Base-by-base conservation (phyloP, 371 early-diverging fungal species). In the Funneliformis caledonium region DNA sequence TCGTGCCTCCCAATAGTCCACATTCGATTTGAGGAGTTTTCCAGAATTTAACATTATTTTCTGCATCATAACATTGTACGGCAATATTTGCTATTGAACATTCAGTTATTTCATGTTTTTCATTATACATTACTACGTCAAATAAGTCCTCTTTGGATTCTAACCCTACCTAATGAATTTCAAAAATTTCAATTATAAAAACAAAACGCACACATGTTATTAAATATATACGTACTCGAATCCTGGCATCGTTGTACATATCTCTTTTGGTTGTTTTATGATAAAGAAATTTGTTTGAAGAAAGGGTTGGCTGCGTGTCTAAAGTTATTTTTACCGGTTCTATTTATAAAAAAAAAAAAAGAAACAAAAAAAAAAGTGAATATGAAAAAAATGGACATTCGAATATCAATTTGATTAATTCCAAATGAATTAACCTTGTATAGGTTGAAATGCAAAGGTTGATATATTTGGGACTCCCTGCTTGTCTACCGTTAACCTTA, bases 51-150 rank as follows among this genome's bases (percentile, higher is more conserved):
- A 72, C 47, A 19, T 33, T 11, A 12, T 22, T 50, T 45, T 72
- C 45, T 8, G 47, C 48, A 50, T 72, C 26, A 26, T 52, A 68
- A 65, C 31, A 50, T 47, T 80, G 72, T 0, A 80, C 31, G 10
- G 80, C 80, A 60, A 80, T 80, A 26, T 80, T 80, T 22, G 80
- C 26, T 43, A 80, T 80, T 26, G 80, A 72, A 80, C 80, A 80
- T 56, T 80, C 72, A 14, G 72, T 80, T 19, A 80, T 72, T 80
- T 80, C 60, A 47, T 56, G 37, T 7, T 26, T 50, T 60, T 80
- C 72, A 61, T 80, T 80, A 22, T 80, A 80, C 14, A 80, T 2
- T 22, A 80, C 7, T 19, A 72, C 72, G 16, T 80, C 80, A 72
- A 80, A 80, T 70, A 80, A n/a, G 65, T 64, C 65, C 9, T 45